Conservation (phyloP, 2,329 filamentous ascomycete species). For the Zarea fungicola region DNA sequence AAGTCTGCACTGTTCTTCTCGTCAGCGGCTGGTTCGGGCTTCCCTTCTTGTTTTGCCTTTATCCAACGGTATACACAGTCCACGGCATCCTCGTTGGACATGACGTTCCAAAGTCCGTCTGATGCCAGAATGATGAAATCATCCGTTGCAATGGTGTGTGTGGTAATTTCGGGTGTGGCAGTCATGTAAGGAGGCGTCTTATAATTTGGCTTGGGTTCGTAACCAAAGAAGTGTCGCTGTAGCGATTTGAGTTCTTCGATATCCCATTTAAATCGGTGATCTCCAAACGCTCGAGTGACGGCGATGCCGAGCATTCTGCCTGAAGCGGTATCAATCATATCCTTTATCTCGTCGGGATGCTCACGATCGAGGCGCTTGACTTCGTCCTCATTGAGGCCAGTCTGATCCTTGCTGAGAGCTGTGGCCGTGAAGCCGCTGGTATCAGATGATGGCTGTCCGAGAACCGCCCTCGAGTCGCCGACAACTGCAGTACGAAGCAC, state of each 20-base stretch:
- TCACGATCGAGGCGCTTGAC: background rate
- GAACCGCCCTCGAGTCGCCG: constrained; percentile 1
- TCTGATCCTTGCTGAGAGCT: background rate
- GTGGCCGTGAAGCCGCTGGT: too few relatives aligned
- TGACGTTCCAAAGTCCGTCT: constrained; percentile 16
- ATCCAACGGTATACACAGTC: constrained; percentile 15
- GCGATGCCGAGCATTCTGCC: background rate
- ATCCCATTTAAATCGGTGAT: constrained; percentile 4
- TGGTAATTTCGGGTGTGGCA: constrained; percentile 13
- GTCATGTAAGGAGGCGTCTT: constrained; percentile 15
- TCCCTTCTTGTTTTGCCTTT: constrained; percentile 1
- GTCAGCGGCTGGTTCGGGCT: background rate
- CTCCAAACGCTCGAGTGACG: background rate
- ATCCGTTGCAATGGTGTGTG: background rate
- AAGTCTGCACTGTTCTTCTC: background rate
- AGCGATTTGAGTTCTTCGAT: background rate
- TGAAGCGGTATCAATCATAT: background rate
- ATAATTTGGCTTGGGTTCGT: background rate
- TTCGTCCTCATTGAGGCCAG: background rate
- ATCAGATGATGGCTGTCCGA: background rate
- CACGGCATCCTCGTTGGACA: constrained; percentile 14
- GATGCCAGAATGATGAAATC: constrained; percentile 17
- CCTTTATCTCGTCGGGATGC: background rate
- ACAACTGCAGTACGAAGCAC: background rate
- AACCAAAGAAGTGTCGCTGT: background rate